These are phyloP conservation scores for Cadophora gregata DNA, from an alignment of 2,329 filamentous ascomycete species.

Conservation along the genomic window DNA sequence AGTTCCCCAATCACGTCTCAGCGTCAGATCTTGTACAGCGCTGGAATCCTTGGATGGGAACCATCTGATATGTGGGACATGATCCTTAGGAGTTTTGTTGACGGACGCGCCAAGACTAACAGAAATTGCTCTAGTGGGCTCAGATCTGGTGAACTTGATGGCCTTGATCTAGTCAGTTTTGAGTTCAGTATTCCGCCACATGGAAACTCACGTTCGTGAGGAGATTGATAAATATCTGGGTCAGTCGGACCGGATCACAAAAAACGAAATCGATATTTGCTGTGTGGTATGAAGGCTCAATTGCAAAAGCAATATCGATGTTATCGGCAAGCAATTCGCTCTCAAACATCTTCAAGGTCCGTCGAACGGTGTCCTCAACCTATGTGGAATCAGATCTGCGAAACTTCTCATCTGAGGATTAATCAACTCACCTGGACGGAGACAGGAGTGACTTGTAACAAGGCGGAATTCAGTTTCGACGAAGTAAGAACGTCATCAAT, in stretches of 20 bases:
- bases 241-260: slow-evolving; percentile 74
- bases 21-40: slow-evolving; percentile 28
- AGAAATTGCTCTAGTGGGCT: slow-evolving; percentile 60
- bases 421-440: slow-evolving; percentile 13
- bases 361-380: slow-evolving; percentile 69
- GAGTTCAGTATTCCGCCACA: not conserved
- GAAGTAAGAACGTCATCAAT: slow-evolving; percentile 70
- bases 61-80: slow-evolving; percentile 42
- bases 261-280: slow-evolving; percentile 72
- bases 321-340: slow-evolving; percentile 72
- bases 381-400: slow-evolving; percentile 33
- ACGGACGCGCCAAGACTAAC: slow-evolving; percentile 52
- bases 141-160: slow-evolving; percentile 68
- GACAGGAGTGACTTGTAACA: slow-evolving; percentile 72
- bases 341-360: slow-evolving; percentile 78
- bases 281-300: slow-evolving; percentile 69
- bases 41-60: slow-evolving; percentile 41
- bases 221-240: slow-evolving; percentile 79
- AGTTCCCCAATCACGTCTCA: slow-evolving; percentile 42
- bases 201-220: slow-evolving; percentile 58
- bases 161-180: slow-evolving; percentile 44
- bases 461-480: slow-evolving; percentile 72
- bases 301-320: slow-evolving; percentile 70
- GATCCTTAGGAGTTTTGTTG: slow-evolving; percentile 33
- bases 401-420: not conserved